Conservation (phyloP, 2,329 filamentous ascomycete species). For the Fusarium denticulatum region DNA sequence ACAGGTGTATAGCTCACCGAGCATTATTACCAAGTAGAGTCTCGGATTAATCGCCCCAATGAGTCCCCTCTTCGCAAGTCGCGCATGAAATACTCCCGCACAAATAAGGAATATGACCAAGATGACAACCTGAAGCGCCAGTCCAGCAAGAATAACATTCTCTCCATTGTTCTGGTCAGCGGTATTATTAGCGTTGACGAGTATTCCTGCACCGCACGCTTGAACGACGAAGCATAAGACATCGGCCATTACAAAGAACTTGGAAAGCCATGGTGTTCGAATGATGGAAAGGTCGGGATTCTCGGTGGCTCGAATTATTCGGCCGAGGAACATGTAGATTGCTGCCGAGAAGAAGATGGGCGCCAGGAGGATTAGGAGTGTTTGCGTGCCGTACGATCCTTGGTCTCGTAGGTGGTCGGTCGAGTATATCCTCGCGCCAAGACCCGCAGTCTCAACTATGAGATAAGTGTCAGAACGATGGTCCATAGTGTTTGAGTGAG, state of each 20-base stretch:
- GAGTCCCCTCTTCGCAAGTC: neutral
- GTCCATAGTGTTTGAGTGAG: neutral
- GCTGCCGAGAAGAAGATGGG: neutral
- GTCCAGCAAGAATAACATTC: neutral
- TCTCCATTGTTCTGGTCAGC: neutral
- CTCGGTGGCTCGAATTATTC: neutral
- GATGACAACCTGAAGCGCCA: neutral
- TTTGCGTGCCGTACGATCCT: neutral
- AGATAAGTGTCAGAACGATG: fast-evolving
- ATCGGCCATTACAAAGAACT: neutral
- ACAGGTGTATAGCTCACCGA: neutral
- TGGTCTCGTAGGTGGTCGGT: neutral
- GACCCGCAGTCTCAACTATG: neutral
- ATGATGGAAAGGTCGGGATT: neutral
- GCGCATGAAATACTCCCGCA: neutral
- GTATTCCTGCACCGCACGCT: neutral
- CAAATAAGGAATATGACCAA: neutral
- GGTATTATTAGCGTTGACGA: neutral
- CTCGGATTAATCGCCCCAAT: neutral
- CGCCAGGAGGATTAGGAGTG: neutral
- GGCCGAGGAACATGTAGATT: neutral
- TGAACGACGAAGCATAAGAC: neutral
- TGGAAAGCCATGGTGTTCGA: neutral
- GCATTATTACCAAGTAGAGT: neutral
- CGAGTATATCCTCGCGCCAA: neutral